Percentiles rank a stretch among this genome's conserved stretches.
These are phyloP conservation scores for Quillaja saponaria DNA, from an alignment of 306 rosid genomes.

Conservation along the genomic window DNA sequence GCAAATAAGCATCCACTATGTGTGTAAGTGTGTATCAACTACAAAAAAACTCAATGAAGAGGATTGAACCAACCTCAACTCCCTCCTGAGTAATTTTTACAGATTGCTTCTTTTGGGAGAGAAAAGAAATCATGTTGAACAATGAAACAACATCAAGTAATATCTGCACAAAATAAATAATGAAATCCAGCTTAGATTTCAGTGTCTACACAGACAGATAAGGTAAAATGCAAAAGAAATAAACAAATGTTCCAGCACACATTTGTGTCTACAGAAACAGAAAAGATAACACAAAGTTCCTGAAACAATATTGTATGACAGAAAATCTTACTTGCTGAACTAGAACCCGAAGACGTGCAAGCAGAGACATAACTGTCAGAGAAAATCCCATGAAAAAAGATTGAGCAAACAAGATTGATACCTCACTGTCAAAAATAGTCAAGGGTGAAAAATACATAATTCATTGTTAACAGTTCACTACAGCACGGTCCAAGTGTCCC, in stretches of 20 bases:
- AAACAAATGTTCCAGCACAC: too few relatives aligned
- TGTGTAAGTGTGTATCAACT: not conserved
- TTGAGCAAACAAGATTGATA: slow-evolving; percentile 74
- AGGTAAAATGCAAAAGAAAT: too few relatives aligned
- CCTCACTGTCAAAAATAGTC: slow-evolving; percentile 62
- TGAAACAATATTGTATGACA: not conserved
- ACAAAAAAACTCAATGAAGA: not conserved
- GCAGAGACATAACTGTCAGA: slow-evolving; percentile 67
- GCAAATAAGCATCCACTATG: not conserved
- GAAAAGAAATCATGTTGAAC: slow-evolving; percentile 77
- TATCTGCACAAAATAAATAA: slow-evolving; percentile 47
- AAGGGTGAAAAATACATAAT: slow-evolving; percentile 41
- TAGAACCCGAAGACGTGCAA: slow-evolving; percentile 76
- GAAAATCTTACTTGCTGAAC: slow-evolving; percentile 72
- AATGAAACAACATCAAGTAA: slow-evolving; percentile 68
- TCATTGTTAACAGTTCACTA: slow-evolving; percentile 2
- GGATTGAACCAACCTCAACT: slow-evolving; percentile 61
- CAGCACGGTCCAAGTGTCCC: slow-evolving; percentile 10
- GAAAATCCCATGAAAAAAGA: slow-evolving; percentile 78
- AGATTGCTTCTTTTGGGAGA: slow-evolving; percentile 65
- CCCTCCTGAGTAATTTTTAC: slow-evolving; percentile 59
- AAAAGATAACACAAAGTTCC: too few relatives aligned
- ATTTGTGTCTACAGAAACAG: too few relatives aligned
- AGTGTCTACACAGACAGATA: too few relatives aligned
- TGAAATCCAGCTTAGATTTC: too few relatives aligned